These are phyloP conservation scores for Phytophthora cactorum DNA, from an alignment of 352 stramenopile species.

Conservation along the genomic window DNA sequence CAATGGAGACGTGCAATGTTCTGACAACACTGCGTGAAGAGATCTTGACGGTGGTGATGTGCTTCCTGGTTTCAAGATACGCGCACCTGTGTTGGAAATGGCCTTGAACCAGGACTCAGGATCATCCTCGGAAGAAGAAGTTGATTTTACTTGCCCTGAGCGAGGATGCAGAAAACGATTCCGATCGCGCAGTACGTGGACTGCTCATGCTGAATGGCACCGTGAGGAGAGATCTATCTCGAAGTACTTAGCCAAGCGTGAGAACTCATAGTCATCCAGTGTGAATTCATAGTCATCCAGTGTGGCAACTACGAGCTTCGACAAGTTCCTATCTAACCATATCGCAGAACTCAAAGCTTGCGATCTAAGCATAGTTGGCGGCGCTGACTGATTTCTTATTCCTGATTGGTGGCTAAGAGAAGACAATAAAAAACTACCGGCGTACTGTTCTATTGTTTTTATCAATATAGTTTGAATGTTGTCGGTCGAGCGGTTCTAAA, in stretches of 20 bases:
- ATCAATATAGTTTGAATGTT: no score
- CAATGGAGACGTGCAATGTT: slow-evolving; percentile 13
- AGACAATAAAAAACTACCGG: no score
- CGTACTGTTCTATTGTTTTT: no score
- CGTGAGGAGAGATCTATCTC: slow-evolving; percentile 2
- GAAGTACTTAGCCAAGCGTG: no score
- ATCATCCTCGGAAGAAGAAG: slow-evolving; percentile 26
- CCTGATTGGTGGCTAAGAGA: no score
- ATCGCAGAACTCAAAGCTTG: slow-evolving; percentile 4
- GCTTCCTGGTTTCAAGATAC: slow-evolving; percentile 30
- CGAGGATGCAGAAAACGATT: slow-evolving; percentile 11
- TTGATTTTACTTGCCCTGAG: slow-evolving; percentile 20
- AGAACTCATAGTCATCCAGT: no score
- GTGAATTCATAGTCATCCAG: background rate
- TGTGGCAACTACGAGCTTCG: background rate
- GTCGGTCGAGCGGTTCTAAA: no score
- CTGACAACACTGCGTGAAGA: slow-evolving; percentile 8
- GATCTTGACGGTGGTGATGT: slow-evolving; percentile 18
- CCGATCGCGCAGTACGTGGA: slow-evolving; percentile 3
- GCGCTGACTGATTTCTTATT: slow-evolving; percentile 4
- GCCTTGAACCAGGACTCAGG: slow-evolving; percentile 13
- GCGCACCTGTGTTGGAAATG: slow-evolving; percentile 9
- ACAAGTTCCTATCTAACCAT: slow-evolving; percentile 5
- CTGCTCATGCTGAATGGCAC: slow-evolving; percentile 24
- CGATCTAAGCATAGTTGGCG: slow-evolving; percentile 2